phyloP scores from a whole-genome alignment of 2,329 filamentous ascomycete species.

The Calonectria hongkongensis region DNA sequence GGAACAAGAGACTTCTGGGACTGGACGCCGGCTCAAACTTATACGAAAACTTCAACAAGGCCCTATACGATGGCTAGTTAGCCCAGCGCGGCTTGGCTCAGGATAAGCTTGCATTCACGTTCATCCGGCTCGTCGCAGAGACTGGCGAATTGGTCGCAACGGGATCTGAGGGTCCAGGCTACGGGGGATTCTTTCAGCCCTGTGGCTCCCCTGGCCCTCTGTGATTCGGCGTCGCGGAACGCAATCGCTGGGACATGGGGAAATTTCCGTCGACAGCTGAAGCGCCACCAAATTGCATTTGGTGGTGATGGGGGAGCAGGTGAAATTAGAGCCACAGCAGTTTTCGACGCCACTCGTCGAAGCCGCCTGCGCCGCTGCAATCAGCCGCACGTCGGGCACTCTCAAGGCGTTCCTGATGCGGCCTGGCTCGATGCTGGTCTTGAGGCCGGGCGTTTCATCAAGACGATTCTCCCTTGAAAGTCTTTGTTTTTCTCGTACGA shows the following conservation, averaged over 20 bases:
- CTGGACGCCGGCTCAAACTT: conserved; percentile 31
- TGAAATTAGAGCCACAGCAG: conserved; percentile 13
- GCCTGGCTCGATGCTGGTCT: conserved; percentile 12
- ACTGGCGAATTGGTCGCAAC: neutral
- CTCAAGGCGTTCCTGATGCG: conserved; percentile 20
- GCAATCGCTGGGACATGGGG: neutral
- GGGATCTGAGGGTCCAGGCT: conserved; percentile 21
- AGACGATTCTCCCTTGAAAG: neutral
- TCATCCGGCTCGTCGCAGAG: conserved; percentile 31
- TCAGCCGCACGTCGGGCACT: conserved; percentile 21
- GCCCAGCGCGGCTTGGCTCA: conserved; percentile 6
- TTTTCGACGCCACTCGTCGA: neutral
- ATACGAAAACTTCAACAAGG: conserved; percentile 27
- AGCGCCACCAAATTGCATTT: conserved; percentile 52
- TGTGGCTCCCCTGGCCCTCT: conserved; percentile 40
- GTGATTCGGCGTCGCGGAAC: conserved; percentile 48
- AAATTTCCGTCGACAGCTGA: conserved; percentile 38
- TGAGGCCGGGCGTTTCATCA: conserved; percentile 19
- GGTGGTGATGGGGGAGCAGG: conserved; percentile 9
- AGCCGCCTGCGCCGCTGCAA: conserved; percentile 22
- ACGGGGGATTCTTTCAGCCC: conserved; percentile 48
- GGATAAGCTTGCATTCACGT: conserved; percentile 38
- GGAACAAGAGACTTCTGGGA: no score
- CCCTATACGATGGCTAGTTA: neutral
- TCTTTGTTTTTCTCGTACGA: conserved; percentile 22